Evolutionary conservation across 2,329 filamentous ascomycete species (phyloP).

Genomic region (Beauveria sp.): DNA sequence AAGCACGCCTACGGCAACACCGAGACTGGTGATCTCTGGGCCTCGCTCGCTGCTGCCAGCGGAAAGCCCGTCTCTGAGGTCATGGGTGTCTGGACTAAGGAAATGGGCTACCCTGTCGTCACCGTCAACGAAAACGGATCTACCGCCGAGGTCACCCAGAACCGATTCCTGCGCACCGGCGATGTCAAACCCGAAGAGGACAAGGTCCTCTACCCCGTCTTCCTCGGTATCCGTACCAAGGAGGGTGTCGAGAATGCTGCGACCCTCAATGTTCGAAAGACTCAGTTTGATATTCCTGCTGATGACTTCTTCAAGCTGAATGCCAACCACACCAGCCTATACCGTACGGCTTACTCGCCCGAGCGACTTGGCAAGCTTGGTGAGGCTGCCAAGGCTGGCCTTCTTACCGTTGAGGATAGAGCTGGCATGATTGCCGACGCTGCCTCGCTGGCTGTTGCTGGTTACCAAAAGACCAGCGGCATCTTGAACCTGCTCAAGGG

Average conservation of each 20-base stretch:
- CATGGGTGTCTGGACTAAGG: slow-evolving; percentile 96
- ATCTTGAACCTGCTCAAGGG: slow-evolving; percentile 78
- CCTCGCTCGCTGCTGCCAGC: slow-evolving; percentile 76
- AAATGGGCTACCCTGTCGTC: slow-evolving; percentile 87
- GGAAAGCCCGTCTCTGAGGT: slow-evolving; percentile 85
- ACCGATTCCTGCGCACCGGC: slow-evolving; percentile 85
- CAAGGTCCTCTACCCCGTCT: slow-evolving; percentile 78
- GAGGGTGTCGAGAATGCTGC: slow-evolving; percentile 62
- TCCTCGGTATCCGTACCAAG: slow-evolving; percentile 77
- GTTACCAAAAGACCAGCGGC: slow-evolving; percentile 89
- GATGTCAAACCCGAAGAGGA: slow-evolving; percentile 94
- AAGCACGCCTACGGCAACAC: slow-evolving; percentile 98
- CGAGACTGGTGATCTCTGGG: slow-evolving; percentile 84
- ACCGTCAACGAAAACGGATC: slow-evolving; percentile 64
- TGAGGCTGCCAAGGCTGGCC: slow-evolving; percentile 62
- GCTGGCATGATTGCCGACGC: slow-evolving; percentile 94
- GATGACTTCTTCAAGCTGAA: slow-evolving; percentile 95
- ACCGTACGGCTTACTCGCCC: slow-evolving; percentile 80
- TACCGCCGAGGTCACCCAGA: slow-evolving; percentile 83
- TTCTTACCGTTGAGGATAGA: slow-evolving; percentile 81
- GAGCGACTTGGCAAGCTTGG: slow-evolving; percentile 83
- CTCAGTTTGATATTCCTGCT: slow-evolving; percentile 67
- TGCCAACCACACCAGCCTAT: slow-evolving; percentile 87
- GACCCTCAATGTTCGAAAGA: slow-evolving; percentile 49
- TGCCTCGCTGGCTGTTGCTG: slow-evolving; percentile 78